phyloP scores from a whole-genome alignment of 2,329 filamentous ascomycete species.

The Aspergillus sp. region DNA sequence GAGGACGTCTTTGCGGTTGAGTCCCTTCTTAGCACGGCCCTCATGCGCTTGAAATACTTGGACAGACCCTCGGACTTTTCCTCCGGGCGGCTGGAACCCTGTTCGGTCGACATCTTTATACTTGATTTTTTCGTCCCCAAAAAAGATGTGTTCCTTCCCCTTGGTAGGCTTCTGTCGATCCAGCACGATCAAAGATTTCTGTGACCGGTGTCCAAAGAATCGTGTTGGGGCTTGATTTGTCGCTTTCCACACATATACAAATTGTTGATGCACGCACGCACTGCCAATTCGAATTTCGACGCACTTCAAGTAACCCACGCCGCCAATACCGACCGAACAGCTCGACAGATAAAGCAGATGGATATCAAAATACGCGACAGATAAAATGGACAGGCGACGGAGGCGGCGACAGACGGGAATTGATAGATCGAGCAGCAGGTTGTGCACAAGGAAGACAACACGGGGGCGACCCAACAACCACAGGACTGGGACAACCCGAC shows the following conservation, averaged over 20 bases:
- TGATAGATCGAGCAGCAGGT: background rate
- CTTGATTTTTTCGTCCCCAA: too few species aligned
- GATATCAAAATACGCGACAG: background rate
- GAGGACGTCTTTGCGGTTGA: conserved; percentile 23
- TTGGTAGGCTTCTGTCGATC: too few species aligned
- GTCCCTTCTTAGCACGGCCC: conserved; percentile 27
- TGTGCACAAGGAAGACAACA: background rate
- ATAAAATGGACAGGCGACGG: background rate
- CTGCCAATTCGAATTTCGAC: too few species aligned
- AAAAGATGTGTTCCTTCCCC: too few species aligned
- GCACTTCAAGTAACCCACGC: too few species aligned
- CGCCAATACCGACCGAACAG: background rate
- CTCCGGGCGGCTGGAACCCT: conserved; percentile 10
- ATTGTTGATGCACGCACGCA: too few species aligned
- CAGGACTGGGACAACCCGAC: conserved; percentile 17
- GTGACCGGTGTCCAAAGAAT: background rate
- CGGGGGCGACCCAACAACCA: conserved; percentile 14
- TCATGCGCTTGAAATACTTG: conserved; percentile 35
- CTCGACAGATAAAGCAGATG: too few species aligned
- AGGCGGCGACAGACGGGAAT: background rate
- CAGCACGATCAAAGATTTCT: too few species aligned
- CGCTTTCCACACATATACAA: background rate
- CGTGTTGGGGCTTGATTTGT: background rate
- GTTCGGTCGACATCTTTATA: conserved; percentile 15
- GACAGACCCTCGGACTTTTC: conserved; percentile 27